phyloP scores from a whole-genome alignment of 1,284 basidiomycete species.

The Takashimella tepidaria region DNA sequence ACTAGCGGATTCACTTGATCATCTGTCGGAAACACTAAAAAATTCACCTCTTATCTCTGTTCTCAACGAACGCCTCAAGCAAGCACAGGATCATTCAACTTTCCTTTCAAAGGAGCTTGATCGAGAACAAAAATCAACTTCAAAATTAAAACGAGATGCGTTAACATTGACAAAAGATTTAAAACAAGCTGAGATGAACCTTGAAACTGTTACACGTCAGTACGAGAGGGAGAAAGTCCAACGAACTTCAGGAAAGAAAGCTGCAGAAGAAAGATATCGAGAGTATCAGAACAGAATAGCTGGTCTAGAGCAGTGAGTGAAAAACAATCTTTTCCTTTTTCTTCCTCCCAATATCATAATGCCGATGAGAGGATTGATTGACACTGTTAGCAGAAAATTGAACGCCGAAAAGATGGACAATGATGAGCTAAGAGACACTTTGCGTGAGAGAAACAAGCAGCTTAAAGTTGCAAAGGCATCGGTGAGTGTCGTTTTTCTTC shows the following conservation, averaged over 20 bases:
- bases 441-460: conserved; percentile 24
- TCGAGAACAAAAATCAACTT: too few relatives aligned
- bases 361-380: too few relatives aligned
- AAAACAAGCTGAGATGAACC: conserved; percentile 13
- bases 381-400: conserved; percentile 6
- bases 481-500: conserved; percentile 23
- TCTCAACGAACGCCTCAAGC: too few relatives aligned
- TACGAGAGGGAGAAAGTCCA: conserved; percentile 25
- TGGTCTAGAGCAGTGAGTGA: background rate
- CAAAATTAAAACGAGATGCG: too few relatives aligned
- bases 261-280: conserved; percentile 13
- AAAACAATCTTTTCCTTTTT: too few relatives aligned
- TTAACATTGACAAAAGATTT: too few relatives aligned
- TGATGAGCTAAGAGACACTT: conserved; percentile 8
- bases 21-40: conserved; percentile 16
- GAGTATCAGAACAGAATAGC: conserved; percentile 11
- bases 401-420: conserved; percentile 13
- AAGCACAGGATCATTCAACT: too few relatives aligned
- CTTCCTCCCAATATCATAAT: too few relatives aligned
- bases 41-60: conserved; percentile 25
- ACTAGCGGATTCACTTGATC: conserved; percentile 25
- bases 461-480: conserved; percentile 21
- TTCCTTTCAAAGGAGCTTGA: too few relatives aligned
- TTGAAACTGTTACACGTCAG: conserved; percentile 18
- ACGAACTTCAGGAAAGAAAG: conserved; percentile 11